phyloP scores from a whole-genome alignment of 2,329 filamentous ascomycete genomes.

The Tothia fuscella region DNA sequence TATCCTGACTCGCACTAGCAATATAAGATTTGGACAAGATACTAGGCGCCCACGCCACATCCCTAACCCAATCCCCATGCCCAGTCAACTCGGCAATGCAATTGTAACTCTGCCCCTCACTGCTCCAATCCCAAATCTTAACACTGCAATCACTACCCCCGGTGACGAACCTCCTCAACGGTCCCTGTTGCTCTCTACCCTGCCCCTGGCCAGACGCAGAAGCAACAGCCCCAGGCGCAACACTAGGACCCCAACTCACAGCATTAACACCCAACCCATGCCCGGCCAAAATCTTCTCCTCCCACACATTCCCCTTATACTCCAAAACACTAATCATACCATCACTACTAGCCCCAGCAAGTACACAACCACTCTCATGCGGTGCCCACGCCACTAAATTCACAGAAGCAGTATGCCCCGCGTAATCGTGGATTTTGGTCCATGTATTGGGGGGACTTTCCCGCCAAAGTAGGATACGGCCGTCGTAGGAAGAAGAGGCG shows the following conservation, averaged over 20 bases:
- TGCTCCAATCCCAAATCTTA: conserved; percentile 83
- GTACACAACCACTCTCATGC: conserved; percentile 85
- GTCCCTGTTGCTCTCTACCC: neutral
- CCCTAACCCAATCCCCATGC: conserved; percentile 92
- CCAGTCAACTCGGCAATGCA: conserved; percentile 57
- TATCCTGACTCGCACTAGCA: conserved; percentile 88
- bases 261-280: conserved; percentile 93
- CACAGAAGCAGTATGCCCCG: conserved; percentile 86
- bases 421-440: conserved; percentile 76
- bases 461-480: conserved; percentile 97
- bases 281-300: conserved; percentile 77
- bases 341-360: conserved; percentile 89
- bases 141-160: conserved; percentile 88
- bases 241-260: conserved; percentile 86
- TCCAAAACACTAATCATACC: conserved; percentile 89
- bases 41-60: conserved; percentile 94
- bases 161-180: conserved; percentile 77
- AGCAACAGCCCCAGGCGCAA: conserved; percentile 71
- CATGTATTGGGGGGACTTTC: conserved; percentile 49
- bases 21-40: conserved; percentile 95
- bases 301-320: conserved; percentile 92
- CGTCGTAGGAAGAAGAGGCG: conserved; percentile 89
- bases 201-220: conserved; percentile 41
- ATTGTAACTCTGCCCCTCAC: conserved; percentile 21
- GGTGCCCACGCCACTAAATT: conserved; percentile 98